A percentile compares a stretch with the other conserved stretches of the same genome.
Conservation (phyloP, 345 rosid species). For the Citrus glauca region DNA sequence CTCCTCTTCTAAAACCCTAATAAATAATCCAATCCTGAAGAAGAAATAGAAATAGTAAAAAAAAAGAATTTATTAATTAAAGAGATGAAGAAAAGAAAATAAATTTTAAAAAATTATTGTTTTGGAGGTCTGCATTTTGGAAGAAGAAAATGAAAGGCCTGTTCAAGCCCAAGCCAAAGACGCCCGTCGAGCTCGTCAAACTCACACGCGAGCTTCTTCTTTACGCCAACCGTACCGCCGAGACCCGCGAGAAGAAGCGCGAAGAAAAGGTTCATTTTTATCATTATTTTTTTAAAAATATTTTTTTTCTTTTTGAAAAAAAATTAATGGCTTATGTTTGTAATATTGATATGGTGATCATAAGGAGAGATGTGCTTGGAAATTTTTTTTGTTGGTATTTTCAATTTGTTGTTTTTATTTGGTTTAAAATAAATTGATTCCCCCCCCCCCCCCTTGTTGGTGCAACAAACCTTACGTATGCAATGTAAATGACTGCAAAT, state of each 20-base stretch:
- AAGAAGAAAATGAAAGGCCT: conserved; percentile 37
- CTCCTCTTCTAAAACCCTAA: not conserved
- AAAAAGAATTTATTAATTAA: no score
- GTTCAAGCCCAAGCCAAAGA: conserved; percentile 42
- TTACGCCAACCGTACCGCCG: conserved; percentile 12
- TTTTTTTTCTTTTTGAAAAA: not conserved
- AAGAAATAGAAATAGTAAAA: not conserved
- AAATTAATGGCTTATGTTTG: not conserved
- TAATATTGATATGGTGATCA: not conserved
- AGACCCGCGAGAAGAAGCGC: conserved; percentile 38
- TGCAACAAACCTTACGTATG: not conserved
- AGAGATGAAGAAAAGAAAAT: not conserved
- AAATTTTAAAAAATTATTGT: not conserved
- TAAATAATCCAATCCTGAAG: not conserved
- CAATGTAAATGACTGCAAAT: not conserved
- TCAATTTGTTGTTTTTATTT: not conserved
- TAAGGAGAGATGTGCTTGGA: not conserved
- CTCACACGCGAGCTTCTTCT: conserved; percentile 36
- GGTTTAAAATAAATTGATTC: not conserved
- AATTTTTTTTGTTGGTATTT: not conserved
- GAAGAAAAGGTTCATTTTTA: conserved; percentile 35
- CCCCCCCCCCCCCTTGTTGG: not conserved
- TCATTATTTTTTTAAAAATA: not conserved
- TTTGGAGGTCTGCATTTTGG: not conserved
- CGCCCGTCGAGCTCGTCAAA: conserved; percentile 43